Conservation (phyloP, 2,329 filamentous ascomycete species). For the Neocatenulostroma microsporum region DNA sequence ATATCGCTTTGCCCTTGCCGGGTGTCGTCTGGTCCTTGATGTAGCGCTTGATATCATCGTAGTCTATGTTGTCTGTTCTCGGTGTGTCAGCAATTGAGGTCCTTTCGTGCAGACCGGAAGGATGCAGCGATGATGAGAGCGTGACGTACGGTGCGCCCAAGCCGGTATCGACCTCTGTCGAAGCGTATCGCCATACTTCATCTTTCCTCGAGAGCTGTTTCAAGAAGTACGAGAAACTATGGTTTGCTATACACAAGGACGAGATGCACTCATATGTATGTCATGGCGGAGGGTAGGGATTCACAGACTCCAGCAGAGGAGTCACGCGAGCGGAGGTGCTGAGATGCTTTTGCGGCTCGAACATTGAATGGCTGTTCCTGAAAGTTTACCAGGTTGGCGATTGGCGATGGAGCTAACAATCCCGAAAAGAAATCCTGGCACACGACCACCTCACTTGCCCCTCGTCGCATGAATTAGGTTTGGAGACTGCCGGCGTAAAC, state of each 20-base stretch:
- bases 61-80: conserved; percentile 70
- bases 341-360: too few relatives aligned
- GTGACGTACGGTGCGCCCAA: conserved; percentile 63
- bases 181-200: conserved; percentile 72
- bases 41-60: conserved; percentile 75
- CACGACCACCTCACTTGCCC: too few relatives aligned
- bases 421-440: too few relatives aligned
- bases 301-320: too few relatives aligned
- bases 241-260: not conserved
- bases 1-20: conserved; percentile 60
- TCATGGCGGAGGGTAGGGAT: too few relatives aligned
- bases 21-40: conserved; percentile 73
- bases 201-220: conserved; percentile 26
- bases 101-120: not conserved
- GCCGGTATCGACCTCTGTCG: conserved; percentile 69
- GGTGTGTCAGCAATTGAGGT: conserved; percentile 6
- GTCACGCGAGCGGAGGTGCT: too few relatives aligned
- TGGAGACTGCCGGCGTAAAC: too few relatives aligned
- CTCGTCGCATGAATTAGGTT: too few relatives aligned
- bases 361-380: too few relatives aligned
- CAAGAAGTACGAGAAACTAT: not conserved
- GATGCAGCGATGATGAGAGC: not conserved
- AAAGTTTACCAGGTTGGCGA: too few relatives aligned
- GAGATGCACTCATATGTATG: not conserved
- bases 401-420: too few relatives aligned